Evolutionary conservation across 2,329 filamentous ascomycete genomes (phyloP), one percentile per base, ranked within the genome.

Genomic region (Nemania bipapillata): DNA sequence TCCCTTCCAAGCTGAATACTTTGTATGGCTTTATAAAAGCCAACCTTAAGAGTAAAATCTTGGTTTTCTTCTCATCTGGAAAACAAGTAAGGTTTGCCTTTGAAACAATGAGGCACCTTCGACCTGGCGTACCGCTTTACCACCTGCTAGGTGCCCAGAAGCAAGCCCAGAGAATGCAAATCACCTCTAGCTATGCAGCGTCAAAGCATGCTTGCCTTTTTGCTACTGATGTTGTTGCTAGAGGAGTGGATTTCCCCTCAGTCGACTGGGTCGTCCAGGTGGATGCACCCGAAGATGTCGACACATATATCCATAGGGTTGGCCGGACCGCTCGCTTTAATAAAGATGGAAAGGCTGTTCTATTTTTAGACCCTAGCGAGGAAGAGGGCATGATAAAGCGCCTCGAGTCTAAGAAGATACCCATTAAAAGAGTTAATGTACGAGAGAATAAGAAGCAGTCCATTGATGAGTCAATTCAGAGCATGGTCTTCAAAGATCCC

Each of bases 201-300:
- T 89, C 94, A 1, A 93, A 96, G 76, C 86, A 92, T 65, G 91
- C 93, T 0, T 97, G 96, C 77, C 86, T 99, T 0, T 97, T 99
- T 78, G 93, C 96, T 1, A 99, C 96, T 0, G 96, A 99, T 77
- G 93, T 99, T 5, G 94, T 96, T 3, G 96, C 96, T 0, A 88
- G 96, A 79, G 96, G 96, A 71, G 87, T 99, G 12, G 96, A 99
- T 79, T 98, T 99, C 77, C 96, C 96, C 0, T 91, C 94, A 2
- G 96, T 99, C 0, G 96, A 99, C 79, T 99, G 96, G 92, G 96
- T 99, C 4, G 93, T 99, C n/a, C 96, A 99, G 78, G 87, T 93
- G n/a, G 96, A 99, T 79, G 97, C 93, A 73, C 96, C 96, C 0
- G 96, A 99, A 80, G 95, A 99, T 79, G 92, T 92, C 3, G 96